A percentile compares a stretch with the other conserved stretches of the same genome.
phyloP scores from a whole-genome alignment of 192 early-diverging fungal genomes.

The Backusella sp. region DNA sequence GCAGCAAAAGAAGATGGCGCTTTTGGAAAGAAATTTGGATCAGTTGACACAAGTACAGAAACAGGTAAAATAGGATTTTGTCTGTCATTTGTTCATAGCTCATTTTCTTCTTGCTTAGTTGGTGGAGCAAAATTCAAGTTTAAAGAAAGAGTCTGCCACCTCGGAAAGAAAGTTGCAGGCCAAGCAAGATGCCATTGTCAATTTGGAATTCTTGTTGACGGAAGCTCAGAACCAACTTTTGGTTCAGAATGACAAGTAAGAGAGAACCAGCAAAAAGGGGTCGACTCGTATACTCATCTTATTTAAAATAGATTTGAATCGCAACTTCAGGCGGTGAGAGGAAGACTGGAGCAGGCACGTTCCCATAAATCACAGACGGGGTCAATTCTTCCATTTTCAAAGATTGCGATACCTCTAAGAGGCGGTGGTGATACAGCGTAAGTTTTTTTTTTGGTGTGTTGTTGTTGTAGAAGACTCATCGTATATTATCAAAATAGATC shows the following conservation, averaged over 20 bases:
- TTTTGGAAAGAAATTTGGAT: constrained; percentile 95
- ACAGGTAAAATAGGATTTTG: no score
- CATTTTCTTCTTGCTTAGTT: constrained; percentile 41
- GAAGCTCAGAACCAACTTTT: constrained; percentile 82
- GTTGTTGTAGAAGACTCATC: no score
- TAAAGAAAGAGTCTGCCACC: constrained; percentile 91
- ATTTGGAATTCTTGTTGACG: constrained; percentile 78
- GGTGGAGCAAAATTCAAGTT: constrained; percentile 90
- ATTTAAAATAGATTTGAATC: constrained; percentile 64
- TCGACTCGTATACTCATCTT: no score
- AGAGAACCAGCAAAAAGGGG: not conserved
- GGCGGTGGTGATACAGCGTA: constrained; percentile 52
- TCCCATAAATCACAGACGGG: constrained; percentile 30
- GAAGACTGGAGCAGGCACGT: constrained; percentile 78
- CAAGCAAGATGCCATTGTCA: constrained; percentile 89
- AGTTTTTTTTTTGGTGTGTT: not conserved
- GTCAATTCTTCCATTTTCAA: constrained; percentile 30
- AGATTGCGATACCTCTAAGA: constrained; percentile 88
- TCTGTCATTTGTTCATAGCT: no score
- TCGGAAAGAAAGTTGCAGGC: constrained; percentile 88
- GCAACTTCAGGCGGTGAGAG: constrained; percentile 70
- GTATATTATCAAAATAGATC: not conserved
- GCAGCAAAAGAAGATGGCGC: constrained; percentile 92
- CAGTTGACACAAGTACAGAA: constrained; percentile 95
- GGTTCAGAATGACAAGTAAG: constrained; percentile 67